phyloP scores from a whole-genome alignment of 2,329 filamentous ascomycete species.

The Talaromyces sp. region DNA sequence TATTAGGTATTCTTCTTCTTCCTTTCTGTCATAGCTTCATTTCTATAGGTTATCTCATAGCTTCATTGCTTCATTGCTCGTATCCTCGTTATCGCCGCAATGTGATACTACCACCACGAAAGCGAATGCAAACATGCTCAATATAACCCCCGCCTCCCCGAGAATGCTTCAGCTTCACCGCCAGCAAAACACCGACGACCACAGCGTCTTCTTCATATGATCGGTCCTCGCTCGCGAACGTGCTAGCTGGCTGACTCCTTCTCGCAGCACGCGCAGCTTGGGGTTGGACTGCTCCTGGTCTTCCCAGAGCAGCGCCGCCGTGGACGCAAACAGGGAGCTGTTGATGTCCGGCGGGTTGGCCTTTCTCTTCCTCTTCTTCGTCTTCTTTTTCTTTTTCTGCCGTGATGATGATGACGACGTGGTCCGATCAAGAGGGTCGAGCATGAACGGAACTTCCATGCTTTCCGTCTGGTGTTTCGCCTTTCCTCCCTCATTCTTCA shows the following conservation, averaged over 20 bases:
- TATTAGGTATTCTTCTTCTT: no score
- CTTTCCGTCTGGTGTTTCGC: constrained; percentile 25
- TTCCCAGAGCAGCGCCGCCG: constrained; percentile 12
- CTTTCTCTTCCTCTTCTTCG: not conserved
- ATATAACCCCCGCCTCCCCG: not conserved
- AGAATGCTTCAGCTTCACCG: constrained; percentile 13
- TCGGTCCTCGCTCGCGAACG: constrained; percentile 20
- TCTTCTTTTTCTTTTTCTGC: constrained; percentile 8
- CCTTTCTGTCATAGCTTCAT: not conserved
- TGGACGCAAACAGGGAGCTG: constrained; percentile 2
- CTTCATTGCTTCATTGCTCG: not conserved
- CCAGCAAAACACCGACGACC: constrained; percentile 21
- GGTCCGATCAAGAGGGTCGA: constrained; percentile 24
- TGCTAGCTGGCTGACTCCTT: constrained; percentile 4
- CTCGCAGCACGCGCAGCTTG: constrained; percentile 19
- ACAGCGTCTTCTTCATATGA: constrained; percentile 27
- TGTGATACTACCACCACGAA: not conserved
- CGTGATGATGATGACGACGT: constrained; percentile 15
- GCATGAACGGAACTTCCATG: constrained; percentile 33
- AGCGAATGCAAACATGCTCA: not conserved
- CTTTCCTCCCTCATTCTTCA: constrained; percentile 34
- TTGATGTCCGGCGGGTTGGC: not conserved
- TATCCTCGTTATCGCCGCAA: not conserved
- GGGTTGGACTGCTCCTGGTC: constrained; percentile 14
- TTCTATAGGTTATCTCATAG: not conserved